Conservation (phyloP, 208 protist species). For the Trichomonas tenax region DNA sequence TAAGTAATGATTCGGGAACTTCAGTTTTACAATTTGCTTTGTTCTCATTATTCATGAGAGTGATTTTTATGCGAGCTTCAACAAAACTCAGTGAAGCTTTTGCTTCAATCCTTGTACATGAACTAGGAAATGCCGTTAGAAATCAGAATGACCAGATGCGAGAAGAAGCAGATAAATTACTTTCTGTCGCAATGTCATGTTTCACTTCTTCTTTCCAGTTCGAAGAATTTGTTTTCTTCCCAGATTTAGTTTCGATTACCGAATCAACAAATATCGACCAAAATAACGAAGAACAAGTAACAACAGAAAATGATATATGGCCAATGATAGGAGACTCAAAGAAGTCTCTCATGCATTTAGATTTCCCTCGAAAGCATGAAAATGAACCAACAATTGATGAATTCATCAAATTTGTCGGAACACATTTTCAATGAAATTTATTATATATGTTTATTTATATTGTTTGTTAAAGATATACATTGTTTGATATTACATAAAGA, state of each 20-base stretch:
- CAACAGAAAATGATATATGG: neutral
- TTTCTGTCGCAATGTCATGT: neutral
- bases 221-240: neutral
- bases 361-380: neutral
- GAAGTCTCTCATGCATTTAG: neutral
- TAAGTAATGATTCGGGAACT: neutral
- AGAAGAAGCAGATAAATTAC: neutral
- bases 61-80: neutral
- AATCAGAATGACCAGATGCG: neutral
- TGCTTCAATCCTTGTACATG: neutral
- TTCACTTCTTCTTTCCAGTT: neutral
- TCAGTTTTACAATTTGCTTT: neutral
- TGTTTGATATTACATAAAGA: too few species aligned
- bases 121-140: neutral
- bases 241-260: neutral
- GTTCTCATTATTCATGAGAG: neutral
- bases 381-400: neutral
- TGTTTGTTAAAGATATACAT: too few species aligned
- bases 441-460: too few species aligned
- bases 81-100: neutral
- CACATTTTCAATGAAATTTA: too few species aligned
- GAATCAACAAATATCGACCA: neutral
- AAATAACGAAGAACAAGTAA: too few species aligned
- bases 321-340: neutral
- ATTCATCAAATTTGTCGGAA: neutral